Evolutionary conservation across 108 stramenopile species (phyloP).

Genomic region (Cylindrotheca closterium): DNA sequence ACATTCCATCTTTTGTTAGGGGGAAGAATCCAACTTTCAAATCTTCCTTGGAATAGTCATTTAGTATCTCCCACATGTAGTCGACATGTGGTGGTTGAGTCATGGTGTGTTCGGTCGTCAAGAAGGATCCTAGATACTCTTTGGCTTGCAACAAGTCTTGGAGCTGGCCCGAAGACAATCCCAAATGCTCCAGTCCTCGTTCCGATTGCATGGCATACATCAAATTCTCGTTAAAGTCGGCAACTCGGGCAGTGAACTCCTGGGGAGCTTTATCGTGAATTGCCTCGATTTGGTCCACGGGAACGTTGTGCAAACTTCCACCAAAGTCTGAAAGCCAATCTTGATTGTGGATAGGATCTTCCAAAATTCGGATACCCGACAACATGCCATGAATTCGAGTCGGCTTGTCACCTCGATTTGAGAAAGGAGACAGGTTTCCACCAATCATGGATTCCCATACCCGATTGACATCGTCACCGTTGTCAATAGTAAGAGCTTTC

Average conservation of each 20-base stretch:
- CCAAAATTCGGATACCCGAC: constrained; percentile 20
- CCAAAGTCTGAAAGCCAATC: constrained; percentile 14
- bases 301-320: constrained; percentile 22
- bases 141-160: constrained; percentile 17
- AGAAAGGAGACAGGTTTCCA: background rate
- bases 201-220: constrained; percentile 50
- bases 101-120: constrained; percentile 49
- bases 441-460: background rate
- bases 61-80: constrained; percentile 52
- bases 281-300: constrained; percentile 16
- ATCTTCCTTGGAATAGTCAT: constrained; percentile 22
- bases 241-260: constrained; percentile 46
- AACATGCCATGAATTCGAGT: background rate
- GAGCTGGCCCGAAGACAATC: constrained; percentile 10
- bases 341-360: background rate
- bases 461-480: too few relatives aligned
- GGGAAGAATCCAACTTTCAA: constrained; percentile 62
- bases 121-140: constrained; percentile 46
- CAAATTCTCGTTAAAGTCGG: constrained; percentile 64
- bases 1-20: constrained; percentile 57
- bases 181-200: constrained; percentile 7
- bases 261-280: constrained; percentile 23
- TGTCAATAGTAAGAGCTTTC: background rate
- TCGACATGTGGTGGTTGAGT: constrained; percentile 79
- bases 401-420: background rate